A percentile compares a stretch with the other conserved stretches of the same genome.
Evolutionary conservation across 129 eudicot species (phyloP).

Genomic region (Rutidosis leptorrhynchoides): DNA sequence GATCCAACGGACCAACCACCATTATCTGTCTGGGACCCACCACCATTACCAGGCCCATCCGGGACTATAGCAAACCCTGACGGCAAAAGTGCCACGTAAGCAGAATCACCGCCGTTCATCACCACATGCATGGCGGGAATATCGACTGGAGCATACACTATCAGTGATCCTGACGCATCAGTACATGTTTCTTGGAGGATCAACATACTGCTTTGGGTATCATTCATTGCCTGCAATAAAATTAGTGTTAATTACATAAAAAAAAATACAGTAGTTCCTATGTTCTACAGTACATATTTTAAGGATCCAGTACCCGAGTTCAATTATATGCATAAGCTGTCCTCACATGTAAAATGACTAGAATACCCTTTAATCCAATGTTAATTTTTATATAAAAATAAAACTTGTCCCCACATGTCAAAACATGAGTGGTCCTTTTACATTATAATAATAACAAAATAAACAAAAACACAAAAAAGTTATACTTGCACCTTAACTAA

Average conservation of each 20-base stretch:
- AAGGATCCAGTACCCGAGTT: neutral
- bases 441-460: no score
- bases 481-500: neutral
- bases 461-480: no score
- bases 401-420: neutral
- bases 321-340: neutral
- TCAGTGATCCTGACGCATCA: conserved; percentile 90
- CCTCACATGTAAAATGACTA: neutral
- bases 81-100: conserved; percentile 90
- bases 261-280: no score
- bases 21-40: conserved; percentile 37
- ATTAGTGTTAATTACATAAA: neutral
- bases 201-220: conserved; percentile 89
- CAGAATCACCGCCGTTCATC: conserved; percentile 97
- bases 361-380: neutral
- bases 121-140: conserved; percentile 97
- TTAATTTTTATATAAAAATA: no score
- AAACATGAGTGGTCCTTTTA: neutral
- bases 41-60: conserved; percentile 62
- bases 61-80: conserved; percentile 91
- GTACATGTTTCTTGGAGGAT: conserved; percentile 89
- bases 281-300: neutral
- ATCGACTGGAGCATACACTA: conserved; percentile 95
- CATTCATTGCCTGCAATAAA: conserved; percentile 61
- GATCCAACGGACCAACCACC: conserved; percentile 56